Base-by-base conservation (phyloP, 2,329 filamentous ascomycete genomes). In the Dactylellina parvicollis region DNA sequence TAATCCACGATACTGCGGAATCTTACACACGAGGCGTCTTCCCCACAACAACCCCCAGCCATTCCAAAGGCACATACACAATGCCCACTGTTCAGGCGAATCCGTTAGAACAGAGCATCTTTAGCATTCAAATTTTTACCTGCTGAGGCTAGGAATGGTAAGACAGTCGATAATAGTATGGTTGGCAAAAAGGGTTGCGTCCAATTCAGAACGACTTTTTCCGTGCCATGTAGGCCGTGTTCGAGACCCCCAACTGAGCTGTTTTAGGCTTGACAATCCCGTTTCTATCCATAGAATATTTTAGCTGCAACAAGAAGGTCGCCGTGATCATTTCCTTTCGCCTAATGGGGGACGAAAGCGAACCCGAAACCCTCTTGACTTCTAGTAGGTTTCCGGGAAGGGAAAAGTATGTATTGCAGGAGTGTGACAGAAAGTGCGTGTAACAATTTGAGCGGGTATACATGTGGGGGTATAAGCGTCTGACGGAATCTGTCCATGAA, bases 291-390 rank as follows among this genome's bases (percentile, higher is more conserved):
- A 4, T 3, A 3, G 7, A 28, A 4, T 16, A 3, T 38, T 38
- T 26, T 26, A 30, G 22, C 46, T 16, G 22, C 22, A 38, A 36
- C 10, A 14, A 24, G 49, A 16, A 54, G 49, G 49, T 54, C 49
- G 49, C 49, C 49, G 49, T 54, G 28, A 8, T 54, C 18, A 16
- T 49, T 66, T 66, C 61, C 50, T 49, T 49, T 66, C 61, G 61
- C 50, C 42, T 40, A 57, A 36, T 38, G n/a, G n/a, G n/a, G n/a
- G n/a, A n/a, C n/a, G n/a, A n/a, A n/a, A n/a, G n/a, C n/a, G n/a
- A n/a, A n/a, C n/a, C n/a, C n/a, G n/a, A n/a, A n/a, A n/a, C n/a
- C n/a, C n/a, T n/a, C n/a, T n/a, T n/a, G 18, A n/a, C 24, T 30
- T 24, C 18, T 30, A 28, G 28, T 30, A 9, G 1, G 28, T 9